Conservation (phyloP, 1,284 basidiomycete species). For the Puccinia polysora region DNA sequence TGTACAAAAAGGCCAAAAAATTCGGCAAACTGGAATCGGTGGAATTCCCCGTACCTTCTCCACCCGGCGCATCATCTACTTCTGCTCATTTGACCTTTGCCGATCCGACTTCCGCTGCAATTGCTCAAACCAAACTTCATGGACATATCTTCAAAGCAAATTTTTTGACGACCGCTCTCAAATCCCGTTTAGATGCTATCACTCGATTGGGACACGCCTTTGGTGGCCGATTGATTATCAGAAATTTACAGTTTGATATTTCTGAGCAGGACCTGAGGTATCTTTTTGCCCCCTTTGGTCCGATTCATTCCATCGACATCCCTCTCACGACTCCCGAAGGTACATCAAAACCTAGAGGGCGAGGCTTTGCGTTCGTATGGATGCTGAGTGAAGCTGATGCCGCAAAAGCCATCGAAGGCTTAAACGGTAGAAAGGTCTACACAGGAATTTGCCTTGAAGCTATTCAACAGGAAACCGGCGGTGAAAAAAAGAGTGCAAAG, state of each 20-base stretch:
- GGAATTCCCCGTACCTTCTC: conserved; percentile 34
- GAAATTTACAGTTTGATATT: conserved; percentile 74
- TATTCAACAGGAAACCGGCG: conserved; percentile 67
- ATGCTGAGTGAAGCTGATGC: conserved; percentile 81
- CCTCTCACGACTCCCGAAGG: conserved; percentile 56
- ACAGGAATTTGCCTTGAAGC: conserved; percentile 66
- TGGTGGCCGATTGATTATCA: conserved; percentile 78
- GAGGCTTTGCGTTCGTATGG: conserved; percentile 93
- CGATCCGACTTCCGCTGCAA: conserved; percentile 66
- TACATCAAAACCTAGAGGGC: conserved; percentile 48
- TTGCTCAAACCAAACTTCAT: conserved; percentile 76
- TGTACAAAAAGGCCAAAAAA: conserved; percentile 47
- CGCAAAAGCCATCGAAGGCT: conserved; percentile 71
- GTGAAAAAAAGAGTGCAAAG: conserved; percentile 64
- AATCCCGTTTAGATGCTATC: conserved; percentile 69
- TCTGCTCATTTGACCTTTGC: conserved; percentile 72
- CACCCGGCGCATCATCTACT: conserved; percentile 50
- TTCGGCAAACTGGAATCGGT: conserved; percentile 45
- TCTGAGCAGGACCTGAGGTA: conserved; percentile 80
- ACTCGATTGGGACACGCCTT: conserved; percentile 56
- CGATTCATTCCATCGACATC: conserved; percentile 78
- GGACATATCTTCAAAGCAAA: conserved; percentile 89
- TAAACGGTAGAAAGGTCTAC: conserved; percentile 71
- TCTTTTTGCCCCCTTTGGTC: conserved; percentile 80
- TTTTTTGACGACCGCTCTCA: conserved; percentile 79